Percentiles rank a stretch among this genome's conserved stretches.
phyloP scores from a whole-genome alignment of 2,329 filamentous ascomycete genomes.

The Shiraia sp. region DNA sequence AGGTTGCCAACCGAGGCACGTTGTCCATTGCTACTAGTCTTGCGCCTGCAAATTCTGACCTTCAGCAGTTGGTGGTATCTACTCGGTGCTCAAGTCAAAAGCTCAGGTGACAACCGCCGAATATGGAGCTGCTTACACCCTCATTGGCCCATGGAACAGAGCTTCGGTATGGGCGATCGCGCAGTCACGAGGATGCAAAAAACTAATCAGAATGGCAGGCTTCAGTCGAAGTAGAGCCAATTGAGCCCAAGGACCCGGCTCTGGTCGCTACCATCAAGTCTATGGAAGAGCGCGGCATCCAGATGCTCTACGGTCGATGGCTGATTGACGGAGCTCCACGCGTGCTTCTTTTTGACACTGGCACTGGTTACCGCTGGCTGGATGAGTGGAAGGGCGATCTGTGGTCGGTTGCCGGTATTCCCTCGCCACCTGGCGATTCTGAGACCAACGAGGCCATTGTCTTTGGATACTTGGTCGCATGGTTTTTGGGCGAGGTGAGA shows the following conservation, averaged over 20 bases:
- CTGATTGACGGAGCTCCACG: slow-evolving; percentile 94
- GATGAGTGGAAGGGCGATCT: slow-evolving; percentile 97
- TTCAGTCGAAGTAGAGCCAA: slow-evolving; percentile 94
- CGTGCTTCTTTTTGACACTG: slow-evolving; percentile 92
- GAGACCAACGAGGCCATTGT: slow-evolving; percentile 98
- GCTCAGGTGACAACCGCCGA: slow-evolving; percentile 96
- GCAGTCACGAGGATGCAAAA: not conserved
- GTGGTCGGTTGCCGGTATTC: slow-evolving; percentile 91
- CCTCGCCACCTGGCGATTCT: slow-evolving; percentile 86
- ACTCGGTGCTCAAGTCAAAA: slow-evolving; percentile 99
- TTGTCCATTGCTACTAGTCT: slow-evolving; percentile 10
- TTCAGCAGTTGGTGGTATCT: slow-evolving; percentile 88
- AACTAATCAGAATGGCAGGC: slow-evolving; percentile 61
- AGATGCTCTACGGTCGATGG: slow-evolving; percentile 93
- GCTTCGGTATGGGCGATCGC: slow-evolving; percentile 68
- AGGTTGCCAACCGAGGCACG: slow-evolving; percentile 93
- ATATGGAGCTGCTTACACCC: slow-evolving; percentile 95
- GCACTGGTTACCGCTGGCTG: slow-evolving; percentile 86
- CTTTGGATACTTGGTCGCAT: slow-evolving; percentile 95
- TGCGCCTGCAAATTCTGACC: slow-evolving; percentile 15
- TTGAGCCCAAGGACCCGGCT: slow-evolving; percentile 80
- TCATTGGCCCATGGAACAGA: slow-evolving; percentile 92
- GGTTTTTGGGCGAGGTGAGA: slow-evolving; percentile 92
- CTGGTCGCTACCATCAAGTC: slow-evolving; percentile 82
- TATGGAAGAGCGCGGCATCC: slow-evolving; percentile 90